Percentiles rank a stretch among this genome's conserved stretches.
These are phyloP conservation scores for Gossypium gossypioides DNA, from an alignment of 441 rosid genomes.

Conservation along the genomic window DNA sequence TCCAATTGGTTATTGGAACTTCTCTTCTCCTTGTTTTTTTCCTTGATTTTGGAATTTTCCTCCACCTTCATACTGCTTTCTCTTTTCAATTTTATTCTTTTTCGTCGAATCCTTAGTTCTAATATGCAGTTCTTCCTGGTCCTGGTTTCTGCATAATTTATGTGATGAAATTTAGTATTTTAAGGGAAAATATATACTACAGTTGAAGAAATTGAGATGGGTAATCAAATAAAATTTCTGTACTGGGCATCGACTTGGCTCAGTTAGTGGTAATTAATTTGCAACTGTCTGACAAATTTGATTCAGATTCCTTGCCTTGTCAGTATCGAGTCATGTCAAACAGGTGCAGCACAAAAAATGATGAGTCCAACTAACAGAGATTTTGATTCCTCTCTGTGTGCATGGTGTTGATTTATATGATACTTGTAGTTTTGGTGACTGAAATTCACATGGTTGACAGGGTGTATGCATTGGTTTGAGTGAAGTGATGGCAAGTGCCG, in stretches of 20 bases:
- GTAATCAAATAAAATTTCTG: background rate
- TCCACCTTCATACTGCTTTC: background rate
- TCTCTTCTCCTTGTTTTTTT: background rate
- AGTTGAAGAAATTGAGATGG: background rate
- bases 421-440: background rate
- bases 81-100: background rate
- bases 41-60: background rate
- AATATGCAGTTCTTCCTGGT: background rate
- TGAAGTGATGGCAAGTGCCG: slow-evolving; percentile 99
- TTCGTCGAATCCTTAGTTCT: background rate
- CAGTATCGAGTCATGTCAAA: background rate
- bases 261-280: background rate
- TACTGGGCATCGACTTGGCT: background rate
- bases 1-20: background rate
- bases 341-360: background rate
- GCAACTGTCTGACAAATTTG: background rate
- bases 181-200: background rate
- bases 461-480: slow-evolving; percentile 99
- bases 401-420: background rate
- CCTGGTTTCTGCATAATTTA: background rate
- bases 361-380: background rate
- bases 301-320: background rate
- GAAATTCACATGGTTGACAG: slow-evolving; percentile 32
- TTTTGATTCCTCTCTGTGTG: background rate
- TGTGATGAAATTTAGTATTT: background rate